Evolutionary conservation across 2,329 filamentous ascomycete genomes (phyloP).

Genomic region (Exophiala xenobiotica): DNA sequence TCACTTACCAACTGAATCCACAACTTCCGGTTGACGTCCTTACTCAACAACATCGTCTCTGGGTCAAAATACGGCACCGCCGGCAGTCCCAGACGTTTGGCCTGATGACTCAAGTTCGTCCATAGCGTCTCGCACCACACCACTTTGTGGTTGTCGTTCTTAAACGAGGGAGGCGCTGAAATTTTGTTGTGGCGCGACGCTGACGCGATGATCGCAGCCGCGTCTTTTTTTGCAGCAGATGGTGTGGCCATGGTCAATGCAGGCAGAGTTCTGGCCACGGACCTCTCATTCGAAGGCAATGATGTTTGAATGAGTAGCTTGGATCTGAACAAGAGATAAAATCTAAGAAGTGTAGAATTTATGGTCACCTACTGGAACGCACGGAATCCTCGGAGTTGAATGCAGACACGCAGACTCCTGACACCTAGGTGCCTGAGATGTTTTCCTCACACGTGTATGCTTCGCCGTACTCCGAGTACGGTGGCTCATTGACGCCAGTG

Average conservation of each 20-base stretch:
- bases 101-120: conserved; percentile 30
- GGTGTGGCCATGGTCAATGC: neutral
- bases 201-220: conserved; percentile 20
- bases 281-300: no score
- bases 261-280: no score
- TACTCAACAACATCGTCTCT: conserved; percentile 30
- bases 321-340: no score
- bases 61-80: conserved; percentile 29
- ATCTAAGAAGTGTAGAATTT: no score
- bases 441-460: no score
- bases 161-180: neutral
- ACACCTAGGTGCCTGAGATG: no score
- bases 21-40: conserved; percentile 26
- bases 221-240: conserved; percentile 14
- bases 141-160: conserved; percentile 19
- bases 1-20: conserved; percentile 28
- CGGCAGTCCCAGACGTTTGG: conserved; percentile 20
- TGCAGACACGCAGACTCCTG: no score
- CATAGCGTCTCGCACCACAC: conserved; percentile 30
- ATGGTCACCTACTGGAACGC: no score
- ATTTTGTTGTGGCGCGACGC: conserved; percentile 17
- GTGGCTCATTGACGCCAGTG: neutral
- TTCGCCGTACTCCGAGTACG: no score
- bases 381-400: no score
- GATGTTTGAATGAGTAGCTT: no score